Evolutionary conservation across 164 flowering plant species (phyloP), one percentile per base, ranked within the genome.

Genomic region (Saururus chinensis): DNA sequence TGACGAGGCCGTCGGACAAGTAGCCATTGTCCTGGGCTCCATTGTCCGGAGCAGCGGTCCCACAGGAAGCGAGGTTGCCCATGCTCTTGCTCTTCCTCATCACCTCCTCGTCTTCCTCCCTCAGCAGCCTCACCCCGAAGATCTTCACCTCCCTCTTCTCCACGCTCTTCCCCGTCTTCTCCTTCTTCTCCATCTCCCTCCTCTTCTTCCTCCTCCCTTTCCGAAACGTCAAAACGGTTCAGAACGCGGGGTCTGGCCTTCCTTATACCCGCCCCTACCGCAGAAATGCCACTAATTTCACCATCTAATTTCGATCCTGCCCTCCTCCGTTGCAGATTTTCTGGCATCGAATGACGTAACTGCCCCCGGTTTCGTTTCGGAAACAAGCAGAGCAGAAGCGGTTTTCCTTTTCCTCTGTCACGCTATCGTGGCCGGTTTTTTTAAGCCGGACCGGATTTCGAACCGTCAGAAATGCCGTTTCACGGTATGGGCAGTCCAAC

Each of bases 61-160:
- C 37, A 26, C 51, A 56, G 9, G 70, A 40, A 19, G 58, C 66
- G 60, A 81, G 51, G 63, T 83, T 76, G 4, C 72, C 83, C 80
- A 77, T 53, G 61, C 87, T 81, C 19, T 45, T 21, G 30, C 83
- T 77, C 67, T 77, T 83, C 72, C 67, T 77, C 59, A 74, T 73
- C 3, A 56, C 57, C 1, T 30, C 37, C 6, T 68, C 70, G 9
- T 53, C 61, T 25, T 56, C 53, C 4, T 59, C 45, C 1, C 21
- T 24, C 60, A 17, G 35, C 25, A 78, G 71, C 12, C 51, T 73
- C 42, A 78, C 77, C 13, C 81, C 81, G 60, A 75, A 78, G 10
- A 75, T 62, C 70, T 69, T 78, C 67, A 78, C 17, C 48, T 64
- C 72, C 64, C 62, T 70, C 57, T 61, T 62, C 16, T 62, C 37